Evolutionary conservation across 1,284 basidiomycete genomes (phyloP).

Genomic region (Ceratobasidium sp.): DNA sequence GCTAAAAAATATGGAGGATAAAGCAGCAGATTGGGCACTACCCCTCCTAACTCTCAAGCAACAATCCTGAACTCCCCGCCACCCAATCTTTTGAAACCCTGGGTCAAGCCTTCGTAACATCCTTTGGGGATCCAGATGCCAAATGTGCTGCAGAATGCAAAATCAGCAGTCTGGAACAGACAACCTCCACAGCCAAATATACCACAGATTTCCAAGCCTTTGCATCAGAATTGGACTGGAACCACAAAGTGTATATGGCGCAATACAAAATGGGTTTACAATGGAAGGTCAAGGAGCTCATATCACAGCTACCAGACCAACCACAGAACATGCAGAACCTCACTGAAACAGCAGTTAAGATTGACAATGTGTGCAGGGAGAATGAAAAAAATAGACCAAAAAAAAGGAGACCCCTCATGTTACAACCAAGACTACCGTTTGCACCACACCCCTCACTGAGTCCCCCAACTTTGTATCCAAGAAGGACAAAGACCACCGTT

Average conservation of each 20-base stretch:
- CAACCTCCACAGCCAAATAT: neutral
- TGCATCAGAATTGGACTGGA: neutral
- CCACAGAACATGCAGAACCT: neutral
- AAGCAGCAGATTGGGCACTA: conserved; percentile 6
- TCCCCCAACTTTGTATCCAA: neutral
- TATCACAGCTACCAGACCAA: neutral
- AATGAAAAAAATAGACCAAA: neutral
- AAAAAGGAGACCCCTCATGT: neutral
- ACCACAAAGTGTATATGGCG: neutral
- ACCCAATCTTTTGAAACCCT: neutral
- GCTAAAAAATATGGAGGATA: conserved; percentile 1
- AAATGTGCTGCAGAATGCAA: neutral
- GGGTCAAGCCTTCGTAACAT: neutral
- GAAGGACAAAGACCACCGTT: conserved; percentile 2
- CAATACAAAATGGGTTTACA: neutral
- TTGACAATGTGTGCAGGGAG: neutral
- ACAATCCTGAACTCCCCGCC: neutral
- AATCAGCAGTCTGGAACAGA: neutral
- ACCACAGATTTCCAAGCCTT: neutral
- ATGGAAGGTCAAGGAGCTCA: conserved; percentile 2
- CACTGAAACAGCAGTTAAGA: neutral
- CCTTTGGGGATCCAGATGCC: conserved; percentile 18
- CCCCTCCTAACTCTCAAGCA: neutral
- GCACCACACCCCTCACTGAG: neutral
- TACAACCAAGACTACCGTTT: neutral